These are phyloP conservation scores for Vicia villosa DNA, from an alignment of 306 rosid species.

Conservation along the genomic window DNA sequence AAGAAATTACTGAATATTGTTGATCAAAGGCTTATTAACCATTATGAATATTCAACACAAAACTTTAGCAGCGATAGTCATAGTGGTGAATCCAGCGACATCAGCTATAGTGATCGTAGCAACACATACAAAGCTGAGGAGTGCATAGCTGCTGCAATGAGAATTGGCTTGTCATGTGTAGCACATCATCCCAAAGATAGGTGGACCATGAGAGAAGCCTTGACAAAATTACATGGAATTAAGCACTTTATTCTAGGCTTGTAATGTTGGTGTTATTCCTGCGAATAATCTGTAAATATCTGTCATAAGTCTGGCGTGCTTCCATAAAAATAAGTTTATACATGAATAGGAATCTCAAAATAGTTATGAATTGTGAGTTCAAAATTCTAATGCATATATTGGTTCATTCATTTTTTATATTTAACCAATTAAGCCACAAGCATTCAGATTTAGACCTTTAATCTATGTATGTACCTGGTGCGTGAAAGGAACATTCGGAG, in stretches of 20 bases:
- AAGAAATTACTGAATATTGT: conserved; percentile 17
- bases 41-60: conserved; percentile 14
- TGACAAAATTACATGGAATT: conserved; percentile 31
- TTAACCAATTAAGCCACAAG: too few relatives aligned
- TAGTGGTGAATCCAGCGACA: background rate
- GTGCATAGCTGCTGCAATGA: conserved; percentile 23
- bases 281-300: background rate
- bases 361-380: background rate
- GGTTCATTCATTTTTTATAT: too few relatives aligned
- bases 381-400: too few relatives aligned
- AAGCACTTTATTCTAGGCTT: conserved; percentile 7
- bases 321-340: background rate
- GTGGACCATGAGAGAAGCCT: conserved; percentile 40
- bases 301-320: background rate
- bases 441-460: too few relatives aligned
- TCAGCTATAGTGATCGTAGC: background rate
- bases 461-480: background rate
- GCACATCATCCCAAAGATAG: conserved; percentile 41
- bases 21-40: conserved; percentile 38
- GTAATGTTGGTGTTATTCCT: background rate
- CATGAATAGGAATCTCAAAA: background rate
- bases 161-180: conserved; percentile 42
- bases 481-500: background rate
- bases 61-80: background rate
- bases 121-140: conserved; percentile 24